Conservation (phyloP, 805 yeast genomes). For the Candida suzukii region DNA sequence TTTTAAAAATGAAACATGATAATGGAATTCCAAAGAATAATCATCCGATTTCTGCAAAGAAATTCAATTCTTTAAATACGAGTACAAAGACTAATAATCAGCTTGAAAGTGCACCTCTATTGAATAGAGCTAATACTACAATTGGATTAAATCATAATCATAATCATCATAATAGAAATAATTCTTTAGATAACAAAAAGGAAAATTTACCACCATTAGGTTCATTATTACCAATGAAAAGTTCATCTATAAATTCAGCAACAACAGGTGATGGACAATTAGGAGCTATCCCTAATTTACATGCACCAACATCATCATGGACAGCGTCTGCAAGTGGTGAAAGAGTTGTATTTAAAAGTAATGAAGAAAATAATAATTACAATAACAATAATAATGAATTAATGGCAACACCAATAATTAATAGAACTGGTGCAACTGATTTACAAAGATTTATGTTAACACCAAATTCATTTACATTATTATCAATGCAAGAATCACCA, state of each 20-base stretch:
- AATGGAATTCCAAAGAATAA: not conserved
- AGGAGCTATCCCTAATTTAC: conserved; percentile 27
- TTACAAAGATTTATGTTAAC: not conserved
- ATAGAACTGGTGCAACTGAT: not conserved
- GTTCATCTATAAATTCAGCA: conserved; percentile 3
- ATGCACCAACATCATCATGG: conserved; percentile 34
- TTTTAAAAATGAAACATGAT: conserved; percentile 51
- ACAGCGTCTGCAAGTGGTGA: conserved; percentile 35
- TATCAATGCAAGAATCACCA: conserved; percentile 14
- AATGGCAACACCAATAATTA: not conserved
- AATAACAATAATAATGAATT: not conserved
- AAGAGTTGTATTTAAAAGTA: conserved; percentile 17
- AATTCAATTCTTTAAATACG: not conserved
- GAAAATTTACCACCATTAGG: conserved; percentile 1
- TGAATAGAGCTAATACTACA: conserved; percentile 20
- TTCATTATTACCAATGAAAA: conserved; percentile 6
- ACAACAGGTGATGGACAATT: conserved; percentile 6
- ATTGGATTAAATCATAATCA: conserved; percentile 19
- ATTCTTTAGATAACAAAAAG: conserved; percentile 1
- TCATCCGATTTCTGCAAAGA: not conserved
- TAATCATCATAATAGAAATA: conserved; percentile 3
- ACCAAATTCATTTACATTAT: not conserved
- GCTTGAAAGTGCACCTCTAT: not conserved
- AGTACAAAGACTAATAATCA: not conserved
- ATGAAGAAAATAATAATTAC: not conserved